These are phyloP conservation scores for Ceratocystis diversiconidia DNA, from an alignment of 2,329 filamentous ascomycete genomes.

Conservation along the genomic window DNA sequence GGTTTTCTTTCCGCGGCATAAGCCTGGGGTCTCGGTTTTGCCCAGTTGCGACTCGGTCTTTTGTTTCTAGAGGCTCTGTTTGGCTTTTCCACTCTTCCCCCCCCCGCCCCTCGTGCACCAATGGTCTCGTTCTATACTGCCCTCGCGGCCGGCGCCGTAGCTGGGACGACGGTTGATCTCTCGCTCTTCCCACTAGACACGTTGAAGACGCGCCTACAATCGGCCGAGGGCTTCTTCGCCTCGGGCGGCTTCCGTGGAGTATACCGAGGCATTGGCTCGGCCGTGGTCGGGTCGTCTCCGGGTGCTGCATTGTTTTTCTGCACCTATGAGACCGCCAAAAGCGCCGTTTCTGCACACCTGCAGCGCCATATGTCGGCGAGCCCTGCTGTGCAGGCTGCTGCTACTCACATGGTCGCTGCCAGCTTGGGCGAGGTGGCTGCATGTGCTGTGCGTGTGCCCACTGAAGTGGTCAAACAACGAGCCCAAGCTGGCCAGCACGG, in stretches of 20 bases:
- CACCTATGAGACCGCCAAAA: conserved; percentile 58
- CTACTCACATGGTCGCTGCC: conserved; percentile 66
- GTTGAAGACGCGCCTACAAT: conserved; percentile 93
- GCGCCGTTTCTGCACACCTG: conserved; percentile 22
- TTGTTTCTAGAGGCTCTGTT: neutral
- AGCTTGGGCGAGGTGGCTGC: conserved; percentile 80
- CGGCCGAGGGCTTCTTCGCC: conserved; percentile 59
- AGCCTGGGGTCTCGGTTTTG: neutral
- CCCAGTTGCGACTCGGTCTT: neutral
- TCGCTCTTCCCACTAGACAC: conserved; percentile 97
- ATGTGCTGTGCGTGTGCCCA: conserved; percentile 83
- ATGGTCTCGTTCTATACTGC: conserved; percentile 42
- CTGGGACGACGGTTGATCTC: conserved; percentile 91
- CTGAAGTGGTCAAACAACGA: conserved; percentile 92
- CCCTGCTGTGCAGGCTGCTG: conserved; percentile 25
- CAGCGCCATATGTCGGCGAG: conserved; percentile 16
- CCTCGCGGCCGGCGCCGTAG: conserved; percentile 70
- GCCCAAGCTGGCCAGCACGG: conserved; percentile 79
- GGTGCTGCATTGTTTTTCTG: conserved; percentile 96
- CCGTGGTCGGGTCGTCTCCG: conserved; percentile 80
- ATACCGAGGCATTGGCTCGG: conserved; percentile 82
- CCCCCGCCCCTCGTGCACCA: neutral
- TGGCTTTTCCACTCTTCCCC: neutral
- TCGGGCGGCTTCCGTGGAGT: conserved; percentile 82
- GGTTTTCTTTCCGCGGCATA: too few relatives aligned